Evolutionary conservation across 129 eudicot species (phyloP).

Genomic region (Lactuca sativa): DNA sequence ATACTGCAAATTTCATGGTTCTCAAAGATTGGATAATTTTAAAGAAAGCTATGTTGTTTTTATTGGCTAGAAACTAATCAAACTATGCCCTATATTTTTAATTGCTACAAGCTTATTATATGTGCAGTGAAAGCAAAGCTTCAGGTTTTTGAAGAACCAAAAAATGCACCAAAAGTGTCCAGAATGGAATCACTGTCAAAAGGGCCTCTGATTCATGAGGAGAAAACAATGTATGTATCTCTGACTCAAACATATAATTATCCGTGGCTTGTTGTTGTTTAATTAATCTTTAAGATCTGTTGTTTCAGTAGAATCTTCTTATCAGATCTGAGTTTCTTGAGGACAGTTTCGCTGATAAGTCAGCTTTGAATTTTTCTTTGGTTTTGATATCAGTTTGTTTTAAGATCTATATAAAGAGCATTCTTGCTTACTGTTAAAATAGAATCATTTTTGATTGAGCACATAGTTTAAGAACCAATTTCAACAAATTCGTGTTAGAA

Average conservation of each 20-base stretch:
- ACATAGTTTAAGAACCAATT: too few relatives aligned
- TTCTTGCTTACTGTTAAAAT: too few relatives aligned
- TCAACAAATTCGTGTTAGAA: too few relatives aligned
- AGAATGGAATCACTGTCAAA: conserved; percentile 5
- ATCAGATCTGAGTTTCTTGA: too few relatives aligned
- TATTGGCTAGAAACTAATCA: not conserved
- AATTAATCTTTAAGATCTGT: conserved; percentile 4
- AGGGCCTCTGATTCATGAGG: conserved; percentile 12
- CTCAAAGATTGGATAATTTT: conserved; percentile 8
- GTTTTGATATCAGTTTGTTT: too few relatives aligned
- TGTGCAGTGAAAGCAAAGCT: conserved; percentile 3
- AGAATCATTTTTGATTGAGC: too few relatives aligned
- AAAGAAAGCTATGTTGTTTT: not conserved
- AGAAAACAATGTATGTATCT: conserved; percentile 10
- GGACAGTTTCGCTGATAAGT: too few relatives aligned
- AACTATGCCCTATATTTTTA: not conserved
- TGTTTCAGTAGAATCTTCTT: not conserved
- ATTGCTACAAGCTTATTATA: not conserved
- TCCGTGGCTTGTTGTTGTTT: not conserved
- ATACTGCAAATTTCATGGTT: not conserved
- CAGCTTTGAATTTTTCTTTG: too few relatives aligned
- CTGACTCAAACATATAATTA: not conserved
- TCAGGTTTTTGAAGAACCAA: not conserved
- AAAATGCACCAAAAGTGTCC: not conserved
- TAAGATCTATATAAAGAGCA: too few relatives aligned